Evolutionary conservation across 2,329 filamentous ascomycete genomes (phyloP).

Genomic region (Claviceps africana): DNA sequence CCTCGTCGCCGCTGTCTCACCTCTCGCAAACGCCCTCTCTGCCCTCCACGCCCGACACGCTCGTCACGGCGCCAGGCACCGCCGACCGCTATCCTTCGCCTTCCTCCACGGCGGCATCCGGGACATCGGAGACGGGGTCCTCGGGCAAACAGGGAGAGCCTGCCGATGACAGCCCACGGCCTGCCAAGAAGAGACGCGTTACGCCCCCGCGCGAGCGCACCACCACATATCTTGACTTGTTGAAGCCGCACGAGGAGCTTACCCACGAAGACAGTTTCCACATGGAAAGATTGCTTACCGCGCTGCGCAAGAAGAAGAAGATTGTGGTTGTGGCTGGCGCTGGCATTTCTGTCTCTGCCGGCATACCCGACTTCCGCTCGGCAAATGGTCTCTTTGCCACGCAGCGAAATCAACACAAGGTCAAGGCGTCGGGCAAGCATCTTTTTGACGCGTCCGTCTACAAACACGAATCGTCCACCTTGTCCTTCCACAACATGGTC

Average conservation of each 20-base stretch:
- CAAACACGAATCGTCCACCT: constrained; percentile 76
- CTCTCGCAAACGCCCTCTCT: constrained; percentile 38
- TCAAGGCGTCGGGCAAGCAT: constrained; percentile 82
- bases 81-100: constrained; percentile 39
- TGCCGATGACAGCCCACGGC: constrained; percentile 45
- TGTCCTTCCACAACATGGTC: constrained; percentile 93
- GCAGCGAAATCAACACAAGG: constrained; percentile 71
- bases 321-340: constrained; percentile 94
- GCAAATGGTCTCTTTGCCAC: constrained; percentile 78
- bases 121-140: constrained; percentile 36
- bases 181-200: constrained; percentile 63
- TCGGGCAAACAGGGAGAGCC: constrained; percentile 31
- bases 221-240: constrained; percentile 69
- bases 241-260: constrained; percentile 34
- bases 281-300: constrained; percentile 57
- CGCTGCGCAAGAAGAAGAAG: constrained; percentile 79
- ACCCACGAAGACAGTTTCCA: constrained; percentile 33
- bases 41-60: constrained; percentile 31
- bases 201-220: constrained; percentile 49
- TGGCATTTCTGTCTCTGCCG: constrained; percentile 91
- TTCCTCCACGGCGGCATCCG: constrained; percentile 30
- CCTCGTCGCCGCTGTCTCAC: constrained; percentile 40
- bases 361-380: constrained; percentile 94
- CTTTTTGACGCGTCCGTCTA: constrained; percentile 97
- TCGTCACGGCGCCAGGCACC: constrained; percentile 23